phyloP scores from a whole-genome alignment of 495 filamentous ascomycete species.

The Neurospora sp. region DNA sequence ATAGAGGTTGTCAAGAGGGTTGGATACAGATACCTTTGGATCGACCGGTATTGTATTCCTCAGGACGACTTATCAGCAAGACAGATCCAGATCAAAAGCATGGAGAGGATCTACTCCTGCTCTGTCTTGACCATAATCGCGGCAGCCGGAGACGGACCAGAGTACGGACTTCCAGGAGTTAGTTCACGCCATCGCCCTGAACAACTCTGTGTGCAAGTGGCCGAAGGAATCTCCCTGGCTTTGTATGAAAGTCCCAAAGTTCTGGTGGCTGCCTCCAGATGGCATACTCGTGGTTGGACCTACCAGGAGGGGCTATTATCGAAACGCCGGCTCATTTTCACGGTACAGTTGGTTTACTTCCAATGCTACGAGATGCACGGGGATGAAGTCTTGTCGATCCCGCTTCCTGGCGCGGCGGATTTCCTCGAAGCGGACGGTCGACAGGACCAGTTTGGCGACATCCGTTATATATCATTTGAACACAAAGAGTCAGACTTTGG shows the following conservation, averaged over 20 bases:
- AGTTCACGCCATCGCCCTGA: background rate
- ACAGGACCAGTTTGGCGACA: background rate
- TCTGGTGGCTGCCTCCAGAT: conserved; percentile 13
- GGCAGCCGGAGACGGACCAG: conserved; percentile 10
- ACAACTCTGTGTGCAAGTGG: background rate
- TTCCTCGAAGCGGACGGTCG: background rate
- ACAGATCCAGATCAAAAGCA: conserved; percentile 12
- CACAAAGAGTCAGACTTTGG: background rate
- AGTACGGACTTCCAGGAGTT: conserved; percentile 17
- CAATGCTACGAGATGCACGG: conserved; percentile 21
- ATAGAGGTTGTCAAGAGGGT: background rate
- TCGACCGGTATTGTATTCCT: conserved; percentile 18
- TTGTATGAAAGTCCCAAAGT: background rate
- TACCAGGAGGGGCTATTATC: conserved; percentile 31
- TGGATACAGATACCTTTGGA: conserved; percentile 14
- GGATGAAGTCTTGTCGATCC: conserved; percentile 3
- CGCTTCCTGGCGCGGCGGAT: background rate
- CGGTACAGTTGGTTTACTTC: conserved; percentile 24
- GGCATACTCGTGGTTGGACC: conserved; percentile 33
- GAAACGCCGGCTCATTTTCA: conserved; percentile 11
- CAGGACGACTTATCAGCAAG: conserved; percentile 6
- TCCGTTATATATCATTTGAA: background rate
- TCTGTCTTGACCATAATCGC: conserved; percentile 14
- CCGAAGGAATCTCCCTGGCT: background rate
- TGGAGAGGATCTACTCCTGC: conserved; percentile 16